phyloP scores from a whole-genome alignment of 2,329 filamentous ascomycete genomes.

The Mollisia scopiformis region DNA sequence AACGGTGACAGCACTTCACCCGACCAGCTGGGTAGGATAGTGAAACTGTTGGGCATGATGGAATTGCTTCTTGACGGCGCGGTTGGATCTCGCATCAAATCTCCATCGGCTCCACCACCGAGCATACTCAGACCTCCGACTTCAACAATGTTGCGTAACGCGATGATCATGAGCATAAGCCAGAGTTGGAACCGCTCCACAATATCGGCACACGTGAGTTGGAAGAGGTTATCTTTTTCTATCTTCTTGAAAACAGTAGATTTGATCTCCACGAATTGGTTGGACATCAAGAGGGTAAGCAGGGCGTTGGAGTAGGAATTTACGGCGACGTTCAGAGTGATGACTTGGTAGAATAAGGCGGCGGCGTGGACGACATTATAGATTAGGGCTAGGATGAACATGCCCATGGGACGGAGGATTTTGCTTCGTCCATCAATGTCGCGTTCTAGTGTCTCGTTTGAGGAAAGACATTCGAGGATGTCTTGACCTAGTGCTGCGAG shows the following conservation, averaged over 20 bases:
- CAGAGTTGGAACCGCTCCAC: conserved; percentile 97
- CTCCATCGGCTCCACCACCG: conserved; percentile 41
- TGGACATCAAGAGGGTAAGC: conserved; percentile 88
- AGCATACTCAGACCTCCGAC: conserved; percentile 78
- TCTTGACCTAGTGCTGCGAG: conserved; percentile 93
- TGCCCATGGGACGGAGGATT: conserved; percentile 82
- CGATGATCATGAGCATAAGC: conserved; percentile 97
- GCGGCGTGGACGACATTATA: conserved; percentile 91
- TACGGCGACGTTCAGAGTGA: conserved; percentile 95
- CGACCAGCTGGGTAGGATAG: conserved; percentile 81
- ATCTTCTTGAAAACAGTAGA: conserved; percentile 98
- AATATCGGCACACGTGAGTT: conserved; percentile 93
- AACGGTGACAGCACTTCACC: conserved; percentile 93
- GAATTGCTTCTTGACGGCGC: conserved; percentile 68
- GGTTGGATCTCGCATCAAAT: conserved; percentile 53
- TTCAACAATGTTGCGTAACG: conserved; percentile 93
- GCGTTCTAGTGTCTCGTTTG: conserved; percentile 86
- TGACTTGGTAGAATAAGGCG: conserved; percentile 94
- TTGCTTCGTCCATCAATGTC: conserved; percentile 89
- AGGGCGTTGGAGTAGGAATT: conserved; percentile 98
- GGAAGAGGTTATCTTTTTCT: conserved; percentile 96
- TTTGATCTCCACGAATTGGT: conserved; percentile 99
- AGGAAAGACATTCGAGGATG: conserved; percentile 94
- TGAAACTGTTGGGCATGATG: conserved; percentile 89
- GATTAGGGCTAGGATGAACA: conserved; percentile 83